These are phyloP conservation scores for Porphyrellus cyaneotinctus DNA, from an alignment of 768 basidiomycete species.

Conservation along the genomic window DNA sequence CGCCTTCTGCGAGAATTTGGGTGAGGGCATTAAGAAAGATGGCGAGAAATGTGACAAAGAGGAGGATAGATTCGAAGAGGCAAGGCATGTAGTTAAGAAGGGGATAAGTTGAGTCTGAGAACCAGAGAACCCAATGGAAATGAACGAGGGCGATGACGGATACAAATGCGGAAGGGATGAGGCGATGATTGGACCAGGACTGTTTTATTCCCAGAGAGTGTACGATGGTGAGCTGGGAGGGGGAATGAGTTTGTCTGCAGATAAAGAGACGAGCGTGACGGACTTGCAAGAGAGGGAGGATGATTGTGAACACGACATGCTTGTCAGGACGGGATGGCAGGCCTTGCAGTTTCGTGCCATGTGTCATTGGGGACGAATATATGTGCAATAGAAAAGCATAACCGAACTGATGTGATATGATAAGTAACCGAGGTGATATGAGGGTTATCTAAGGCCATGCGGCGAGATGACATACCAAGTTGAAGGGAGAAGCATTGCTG, in stretches of 20 bases:
- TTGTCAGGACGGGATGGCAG: slow-evolving; percentile 64
- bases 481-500: slow-evolving; percentile 60
- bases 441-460: background rate
- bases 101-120: slow-evolving; percentile 50
- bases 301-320: slow-evolving; percentile 68
- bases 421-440: background rate
- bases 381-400: slow-evolving; percentile 75
- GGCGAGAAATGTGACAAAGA: slow-evolving; percentile 55
- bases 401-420: slow-evolving; percentile 47
- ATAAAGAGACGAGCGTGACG: slow-evolving; percentile 12
- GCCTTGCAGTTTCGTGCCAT: slow-evolving; percentile 38
- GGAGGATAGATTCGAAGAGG: slow-evolving; percentile 62
- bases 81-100: slow-evolving; percentile 72
- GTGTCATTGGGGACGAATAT: slow-evolving; percentile 64
- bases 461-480: slow-evolving; percentile 50
- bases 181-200: slow-evolving; percentile 60
- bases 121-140: slow-evolving; percentile 61
- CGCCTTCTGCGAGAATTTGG: slow-evolving; percentile 61
- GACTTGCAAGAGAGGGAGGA: slow-evolving; percentile 71
- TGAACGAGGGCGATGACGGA: slow-evolving; percentile 59
- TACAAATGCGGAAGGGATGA: slow-evolving; percentile 63
- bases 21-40: slow-evolving; percentile 58
- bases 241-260: background rate
- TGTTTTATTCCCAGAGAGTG: slow-evolving; percentile 65
- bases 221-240: slow-evolving; percentile 51